Evolutionary conservation across 805 yeast genomes (phyloP).

Genomic region (Hanseniaspora pseudoguilliermondii): DNA sequence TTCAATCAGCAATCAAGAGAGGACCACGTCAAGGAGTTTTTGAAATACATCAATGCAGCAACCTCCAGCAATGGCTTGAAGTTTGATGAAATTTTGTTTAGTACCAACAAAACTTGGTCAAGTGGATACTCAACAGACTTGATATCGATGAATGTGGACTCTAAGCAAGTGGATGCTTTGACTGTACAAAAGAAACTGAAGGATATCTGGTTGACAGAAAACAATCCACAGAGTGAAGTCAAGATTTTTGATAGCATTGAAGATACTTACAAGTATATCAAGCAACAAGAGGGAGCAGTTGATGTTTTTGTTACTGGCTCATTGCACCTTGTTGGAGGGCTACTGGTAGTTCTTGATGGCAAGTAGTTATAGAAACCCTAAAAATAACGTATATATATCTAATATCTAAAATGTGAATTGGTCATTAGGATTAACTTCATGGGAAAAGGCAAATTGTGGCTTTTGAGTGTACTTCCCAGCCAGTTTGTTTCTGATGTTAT

Average conservation of each 20-base stretch:
- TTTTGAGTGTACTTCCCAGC: conserved; percentile 59
- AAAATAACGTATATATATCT: neutral
- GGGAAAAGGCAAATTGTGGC: conserved; percentile 71
- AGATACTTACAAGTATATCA: conserved; percentile 37
- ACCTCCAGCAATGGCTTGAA: conserved; percentile 26
- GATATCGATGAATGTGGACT: conserved; percentile 72
- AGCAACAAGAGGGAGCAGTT: conserved; percentile 32
- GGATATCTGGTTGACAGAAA: conserved; percentile 45
- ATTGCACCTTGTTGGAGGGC: conserved; percentile 86
- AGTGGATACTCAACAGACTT: conserved; percentile 76
- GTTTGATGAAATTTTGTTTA: conserved; percentile 70
- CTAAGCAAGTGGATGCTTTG: conserved; percentile 64
- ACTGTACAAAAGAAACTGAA: conserved; percentile 69
- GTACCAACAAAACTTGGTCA: conserved; percentile 87
- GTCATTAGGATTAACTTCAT: conserved; percentile 57
- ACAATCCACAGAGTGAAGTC: conserved; percentile 34
- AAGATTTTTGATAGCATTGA: conserved; percentile 66
- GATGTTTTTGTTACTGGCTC: conserved; percentile 73
- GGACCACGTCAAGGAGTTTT: conserved; percentile 46
- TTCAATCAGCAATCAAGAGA: conserved; percentile 95
- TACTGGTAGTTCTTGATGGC: conserved; percentile 67
- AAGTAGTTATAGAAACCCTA: conserved; percentile 9
- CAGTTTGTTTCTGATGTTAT: conserved; percentile 55
- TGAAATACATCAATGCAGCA: conserved; percentile 33
- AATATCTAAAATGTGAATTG: conserved; percentile 33